Evolutionary conservation across 1,284 basidiomycete genomes (phyloP), one percentile per base, ranked within the genome.

Genomic region (Rhodofomes roseus): DNA sequence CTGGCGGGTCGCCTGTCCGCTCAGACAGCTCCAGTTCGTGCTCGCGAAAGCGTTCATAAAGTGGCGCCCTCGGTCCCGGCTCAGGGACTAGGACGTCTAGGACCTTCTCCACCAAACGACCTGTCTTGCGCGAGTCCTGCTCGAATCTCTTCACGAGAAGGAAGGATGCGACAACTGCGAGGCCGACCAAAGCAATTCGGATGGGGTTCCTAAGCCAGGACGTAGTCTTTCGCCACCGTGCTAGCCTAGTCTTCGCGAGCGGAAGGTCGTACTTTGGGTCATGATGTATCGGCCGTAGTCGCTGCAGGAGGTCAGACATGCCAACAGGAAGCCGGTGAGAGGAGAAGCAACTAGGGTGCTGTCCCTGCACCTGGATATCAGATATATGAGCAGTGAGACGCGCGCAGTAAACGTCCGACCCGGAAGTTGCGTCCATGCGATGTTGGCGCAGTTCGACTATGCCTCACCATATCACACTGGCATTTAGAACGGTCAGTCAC

Each of bases 21-120:
- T 66, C 71, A 1, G 76, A 73, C 2, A 74, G 56, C 12, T 56
- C 62, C 54, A 77, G 72, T 62, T 83, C 81, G 25, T 73, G 76
- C 25, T 75, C 69, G 34, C 74, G 73, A 63, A 78, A 85, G 14
- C 66, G 58, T 57, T 75, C 68, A 57, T 79, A 84, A 8, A 79
- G 65, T 0, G 81, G 82, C 0, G 82, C 82, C 18, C 60, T 31
- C 12, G n/a, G 34, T 12, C 20, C n/a, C 7, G 20, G 23, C 16
- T 46, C 44, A 20, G 44, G 44, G 20, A 46, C 16, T 6, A 46
- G 20, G 22, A 20, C 16, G 8, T 46, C 23, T 20, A 46, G 11
- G 25, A 46, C 20, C 22, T 20, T 27, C 44, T 46, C 44, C n/a
- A 46, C 25, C 12, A 46, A 27, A 5, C 5, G 44, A 11, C 44